These are phyloP conservation scores for Citrus medica DNA, from an alignment of 345 rosid genomes.

Conservation along the genomic window DNA sequence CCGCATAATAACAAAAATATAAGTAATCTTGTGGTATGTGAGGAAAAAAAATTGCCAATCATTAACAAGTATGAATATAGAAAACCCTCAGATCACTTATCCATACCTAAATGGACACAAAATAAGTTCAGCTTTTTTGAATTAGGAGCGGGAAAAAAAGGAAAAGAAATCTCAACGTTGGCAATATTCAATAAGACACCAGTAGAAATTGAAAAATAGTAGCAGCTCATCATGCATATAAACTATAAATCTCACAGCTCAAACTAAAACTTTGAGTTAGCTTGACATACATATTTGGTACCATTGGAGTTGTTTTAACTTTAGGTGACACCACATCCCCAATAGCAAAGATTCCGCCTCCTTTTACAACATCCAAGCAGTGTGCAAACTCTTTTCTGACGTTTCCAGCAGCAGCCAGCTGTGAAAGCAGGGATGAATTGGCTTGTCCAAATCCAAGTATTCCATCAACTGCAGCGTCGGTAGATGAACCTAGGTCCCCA, in stretches of 20 bases:
- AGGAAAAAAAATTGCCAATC: neutral
- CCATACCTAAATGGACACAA: neutral
- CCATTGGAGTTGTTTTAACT: conserved; percentile 66
- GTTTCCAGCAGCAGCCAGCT: conserved; percentile 64
- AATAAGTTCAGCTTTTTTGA: neutral
- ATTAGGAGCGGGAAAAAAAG: neutral
- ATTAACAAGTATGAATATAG: neutral
- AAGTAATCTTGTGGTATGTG: neutral
- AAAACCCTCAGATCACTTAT: neutral
- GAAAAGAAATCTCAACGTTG: neutral
- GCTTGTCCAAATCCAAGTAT: conserved; percentile 90
- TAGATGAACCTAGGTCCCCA: conserved; percentile 55
- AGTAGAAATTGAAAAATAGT: neutral
- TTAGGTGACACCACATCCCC: conserved; percentile 70
- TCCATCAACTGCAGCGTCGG: conserved; percentile 76
- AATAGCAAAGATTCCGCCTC: conserved; percentile 87
- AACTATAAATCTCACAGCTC: too few relatives aligned
- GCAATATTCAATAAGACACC: neutral
- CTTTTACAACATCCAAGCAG: conserved; percentile 67
- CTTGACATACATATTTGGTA: conserved; percentile 64
- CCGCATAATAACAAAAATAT: too few relatives aligned
- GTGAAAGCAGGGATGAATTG: conserved; percentile 79
- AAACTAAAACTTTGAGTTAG: conserved; percentile 5
- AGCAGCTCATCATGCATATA: too few relatives aligned
- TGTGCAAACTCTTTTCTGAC: conserved; percentile 70